Base-by-base conservation (phyloP, 768 basidiomycete species). In the Podaxis rugospora region DNA sequence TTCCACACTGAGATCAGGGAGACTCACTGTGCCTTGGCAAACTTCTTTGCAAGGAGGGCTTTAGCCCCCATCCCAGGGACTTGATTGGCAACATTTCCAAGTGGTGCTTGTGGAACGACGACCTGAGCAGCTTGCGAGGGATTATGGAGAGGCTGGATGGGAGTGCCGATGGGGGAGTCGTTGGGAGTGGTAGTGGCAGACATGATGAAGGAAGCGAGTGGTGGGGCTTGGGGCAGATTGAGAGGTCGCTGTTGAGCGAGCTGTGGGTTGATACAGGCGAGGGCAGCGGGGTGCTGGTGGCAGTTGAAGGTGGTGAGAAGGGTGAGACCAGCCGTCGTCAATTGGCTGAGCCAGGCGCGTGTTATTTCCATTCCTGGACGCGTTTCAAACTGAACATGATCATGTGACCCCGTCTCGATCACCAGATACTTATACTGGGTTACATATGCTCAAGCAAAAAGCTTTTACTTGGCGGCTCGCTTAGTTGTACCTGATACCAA, bases 41-140 rank as follows among this genome's bases (percentile, higher is more conserved):
- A 83, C 78, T 87, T 92, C 82, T 97, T 98, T 10, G 92, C 93
- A 23, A 99, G 75, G 40, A 99, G 81, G 0, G 96, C 94, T 72
- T 93, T 97, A 54, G 90, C 88, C 14, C 93, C 95, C 82, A 94
- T 83, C 36, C 88, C 88, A 35, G 83, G 84, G 13, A 78, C 84
- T 62, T 81, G 80, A 68, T 80, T 85, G 28, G 71, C 76, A 23
- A 80, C 74, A 65, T 87, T 92, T 13, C 90, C 90, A 4, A 93
- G 79, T 4, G 90, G 90, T 28, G 89, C 91, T 68, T 92, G 87
- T 1, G 92, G 91, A 13, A 89, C 80, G 47, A 87, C 85, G 65
- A 93, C 76, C 62, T 86, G 83, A 1, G 92, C 92, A 42, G 90
- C 89, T 67, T 90, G 88, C 1, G 82, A 80, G 14, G 93, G 92